Evolutionary conservation across 2,329 filamentous ascomycete species (phyloP), one percentile per base, ranked within the genome.

Genomic region (Harringtonia aguacate): DNA sequence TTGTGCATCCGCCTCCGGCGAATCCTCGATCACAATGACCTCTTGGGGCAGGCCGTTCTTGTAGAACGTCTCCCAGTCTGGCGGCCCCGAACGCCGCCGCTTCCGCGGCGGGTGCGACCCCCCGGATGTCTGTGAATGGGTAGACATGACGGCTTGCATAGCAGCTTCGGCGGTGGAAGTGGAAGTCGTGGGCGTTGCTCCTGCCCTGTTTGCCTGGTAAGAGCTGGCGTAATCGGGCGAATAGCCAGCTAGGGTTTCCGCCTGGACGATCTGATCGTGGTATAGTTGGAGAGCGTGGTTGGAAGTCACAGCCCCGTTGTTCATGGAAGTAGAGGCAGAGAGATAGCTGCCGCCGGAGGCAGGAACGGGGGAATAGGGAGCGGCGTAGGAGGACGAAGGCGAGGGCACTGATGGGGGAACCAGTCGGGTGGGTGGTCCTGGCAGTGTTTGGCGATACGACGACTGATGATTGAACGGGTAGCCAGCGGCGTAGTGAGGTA

Each of bases 11-110:
- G 73, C 71, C 46, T 75, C 72, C 41, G 83, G 83, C 5, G 77
- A 79, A 60, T 89, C 82, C 51, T 84, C 79, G 55, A 92, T 92
- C 55, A 90, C 79, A 57, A 92, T 90, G 58, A 92, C 79, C 66
- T 92, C 86, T 59, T 86, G 83, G 21, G 86, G 86, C 22, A 88
- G 66, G 4, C 86, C 86, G 61, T 90, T 89, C 59, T 82, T 83
- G 62, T 89, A 90, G 58, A 89, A 92, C 51, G 74, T 77, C 46
- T 75, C 70, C 86, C 86, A 92, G 62, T 92, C 81, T 40, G 84
- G 83, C 52, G 79, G 72, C 59, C 73, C 74, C 49, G 72, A 77
- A 48, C 73, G 72, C 52, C 74, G 68, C 52, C 73, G 68, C 58
- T 78, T 79, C 51, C 69, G 56, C 29, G 54, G 50, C 18, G 55